Evolutionary conservation across 768 basidiomycete genomes (phyloP).

Genomic region (Amanita jacksonii): DNA sequence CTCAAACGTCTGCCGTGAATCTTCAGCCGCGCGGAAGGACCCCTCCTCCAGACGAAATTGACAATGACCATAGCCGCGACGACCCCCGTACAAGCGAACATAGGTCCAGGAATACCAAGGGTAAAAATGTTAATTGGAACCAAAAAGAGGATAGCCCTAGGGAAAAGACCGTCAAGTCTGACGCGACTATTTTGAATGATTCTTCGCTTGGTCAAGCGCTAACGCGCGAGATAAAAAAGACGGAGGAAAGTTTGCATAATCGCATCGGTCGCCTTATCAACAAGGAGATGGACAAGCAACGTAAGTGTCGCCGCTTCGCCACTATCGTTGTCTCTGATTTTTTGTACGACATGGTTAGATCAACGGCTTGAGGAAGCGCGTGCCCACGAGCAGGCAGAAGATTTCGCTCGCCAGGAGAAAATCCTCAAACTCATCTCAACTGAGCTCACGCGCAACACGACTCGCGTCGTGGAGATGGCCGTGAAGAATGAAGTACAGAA

Average conservation of each 20-base stretch:
- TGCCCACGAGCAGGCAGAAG: conserved; percentile 66
- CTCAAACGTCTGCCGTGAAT: neutral
- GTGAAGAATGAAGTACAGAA: conserved; percentile 80
- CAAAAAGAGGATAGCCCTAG: conserved; percentile 34
- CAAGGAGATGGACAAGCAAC: conserved; percentile 87
- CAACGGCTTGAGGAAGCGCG: conserved; percentile 79
- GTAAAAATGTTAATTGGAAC: conserved; percentile 56
- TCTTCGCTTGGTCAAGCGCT: conserved; percentile 48
- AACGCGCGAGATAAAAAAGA: conserved; percentile 71
- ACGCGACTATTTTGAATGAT: conserved; percentile 36
- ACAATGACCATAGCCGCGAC: conserved; percentile 53
- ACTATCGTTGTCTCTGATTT: conserved; percentile 9
- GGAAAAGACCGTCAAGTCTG: conserved; percentile 25
- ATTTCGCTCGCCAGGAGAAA: conserved; percentile 80
- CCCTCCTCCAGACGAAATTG: conserved; percentile 68
- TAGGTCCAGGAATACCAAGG: conserved; percentile 33
- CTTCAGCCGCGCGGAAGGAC: conserved; percentile 45
- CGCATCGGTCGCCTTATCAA: conserved; percentile 71
- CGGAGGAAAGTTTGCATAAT: conserved; percentile 69
- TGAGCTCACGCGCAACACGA: conserved; percentile 80
- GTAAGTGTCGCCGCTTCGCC: conserved; percentile 35
- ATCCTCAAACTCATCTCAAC: conserved; percentile 83
- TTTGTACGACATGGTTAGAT: conserved; percentile 34
- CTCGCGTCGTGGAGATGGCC: conserved; percentile 81
- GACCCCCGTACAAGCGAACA: conserved; percentile 42